A percentile compares a stretch with the other conserved stretches of the same genome.
These are phyloP conservation scores for Rhizopus stolonifer DNA, from an alignment of 371 early-diverging fungal genomes.

Conservation along the genomic window DNA sequence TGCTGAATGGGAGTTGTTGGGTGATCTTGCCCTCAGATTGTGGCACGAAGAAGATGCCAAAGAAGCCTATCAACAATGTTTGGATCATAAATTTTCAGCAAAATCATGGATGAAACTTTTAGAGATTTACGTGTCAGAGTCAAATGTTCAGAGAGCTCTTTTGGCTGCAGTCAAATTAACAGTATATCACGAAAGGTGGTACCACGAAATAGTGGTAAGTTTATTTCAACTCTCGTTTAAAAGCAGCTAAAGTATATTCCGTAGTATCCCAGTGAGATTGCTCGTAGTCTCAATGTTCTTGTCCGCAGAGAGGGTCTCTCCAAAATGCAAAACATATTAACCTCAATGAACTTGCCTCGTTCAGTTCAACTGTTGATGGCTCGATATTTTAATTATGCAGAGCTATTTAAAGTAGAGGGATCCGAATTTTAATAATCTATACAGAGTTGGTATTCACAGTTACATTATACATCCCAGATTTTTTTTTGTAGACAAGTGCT, in stretches of 20 bases:
- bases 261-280: constrained; percentile 87
- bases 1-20: constrained; percentile 95
- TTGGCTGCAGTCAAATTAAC: constrained; percentile 80
- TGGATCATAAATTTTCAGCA: constrained; percentile 88
- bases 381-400: constrained; percentile 78
- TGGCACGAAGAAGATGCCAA: constrained; percentile 88
- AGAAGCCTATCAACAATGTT: constrained; percentile 84
- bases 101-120: constrained; percentile 84
- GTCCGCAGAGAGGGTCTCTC: constrained; percentile 84
- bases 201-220: constrained; percentile 82
- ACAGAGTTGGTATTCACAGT: too few species aligned
- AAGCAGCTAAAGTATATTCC: background rate
- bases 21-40: constrained; percentile 85
- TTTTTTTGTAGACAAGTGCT: too few species aligned
- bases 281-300: constrained; percentile 76
- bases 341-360: constrained; percentile 84
- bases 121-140: constrained; percentile 78
- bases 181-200: constrained; percentile 78
- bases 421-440: constrained; percentile 67
- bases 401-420: constrained; percentile 84
- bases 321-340: constrained; percentile 86
- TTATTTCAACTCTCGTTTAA: background rate
- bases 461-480: too few species aligned
- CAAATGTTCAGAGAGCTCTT: constrained; percentile 77
- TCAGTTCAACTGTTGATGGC: constrained; percentile 77